phyloP scores from a whole-genome alignment of 768 basidiomycete genomes.

The Filobasidium floriforme region DNA sequence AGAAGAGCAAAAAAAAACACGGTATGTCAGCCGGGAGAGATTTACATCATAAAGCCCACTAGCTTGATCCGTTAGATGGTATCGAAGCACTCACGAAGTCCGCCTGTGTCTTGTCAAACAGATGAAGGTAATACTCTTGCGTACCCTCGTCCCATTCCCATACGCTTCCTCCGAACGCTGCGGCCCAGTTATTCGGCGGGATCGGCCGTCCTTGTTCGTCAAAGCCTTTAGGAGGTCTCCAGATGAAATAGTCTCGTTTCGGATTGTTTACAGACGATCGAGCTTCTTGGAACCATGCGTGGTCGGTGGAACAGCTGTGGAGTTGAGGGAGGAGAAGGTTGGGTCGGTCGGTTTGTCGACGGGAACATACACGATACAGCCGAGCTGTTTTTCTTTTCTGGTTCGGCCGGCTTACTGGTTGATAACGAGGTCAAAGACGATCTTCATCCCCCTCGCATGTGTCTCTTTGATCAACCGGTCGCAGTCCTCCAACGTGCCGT shows the following conservation, averaged over 20 bases:
- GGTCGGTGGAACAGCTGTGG: conserved; percentile 48
- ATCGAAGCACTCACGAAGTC: conserved; percentile 49
- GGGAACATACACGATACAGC: no score
- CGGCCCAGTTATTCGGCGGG: conserved; percentile 66
- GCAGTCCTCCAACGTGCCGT: conserved; percentile 33
- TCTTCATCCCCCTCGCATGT: conserved; percentile 61
- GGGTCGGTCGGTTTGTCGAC: no score
- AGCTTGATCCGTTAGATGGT: neutral
- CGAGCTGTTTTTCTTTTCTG: no score
- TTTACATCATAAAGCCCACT: neutral
- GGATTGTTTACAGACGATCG: conserved; percentile 51
- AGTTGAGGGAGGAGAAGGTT: neutral
- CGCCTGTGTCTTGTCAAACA: conserved; percentile 52
- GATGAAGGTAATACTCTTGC: conserved; percentile 17
- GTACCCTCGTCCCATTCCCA: conserved; percentile 22
- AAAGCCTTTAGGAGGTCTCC: conserved; percentile 55
- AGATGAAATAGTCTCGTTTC: conserved; percentile 72
- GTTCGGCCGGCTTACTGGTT: conserved; percentile 59
- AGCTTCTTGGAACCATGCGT: conserved; percentile 63
- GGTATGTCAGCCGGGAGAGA: no score
- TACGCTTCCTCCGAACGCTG: conserved; percentile 19
- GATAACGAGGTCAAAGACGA: conserved; percentile 70
- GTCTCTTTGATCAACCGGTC: conserved; percentile 39
- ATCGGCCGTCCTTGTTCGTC: conserved; percentile 53
- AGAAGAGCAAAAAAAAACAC: no score